Base-by-base conservation (phyloP, 2,329 filamentous ascomycete genomes). In the Phyllosticta ampelicida region DNA sequence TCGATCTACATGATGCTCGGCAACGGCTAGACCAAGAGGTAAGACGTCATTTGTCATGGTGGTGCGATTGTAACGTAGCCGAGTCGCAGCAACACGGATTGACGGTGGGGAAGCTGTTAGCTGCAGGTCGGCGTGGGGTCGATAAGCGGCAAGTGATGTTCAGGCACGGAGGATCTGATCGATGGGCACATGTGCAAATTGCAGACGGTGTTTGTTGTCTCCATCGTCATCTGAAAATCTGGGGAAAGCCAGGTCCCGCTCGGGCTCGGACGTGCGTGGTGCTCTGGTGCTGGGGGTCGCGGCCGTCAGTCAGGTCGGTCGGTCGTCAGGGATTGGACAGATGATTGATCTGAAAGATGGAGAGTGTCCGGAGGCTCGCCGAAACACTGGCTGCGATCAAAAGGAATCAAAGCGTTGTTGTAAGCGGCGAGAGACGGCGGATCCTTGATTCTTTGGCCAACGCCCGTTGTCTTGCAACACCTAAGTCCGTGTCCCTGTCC, bases 121-220 rank as follows among this genome's bases (percentile, higher is more conserved):
- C 30, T 36, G 30, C 30, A 36, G 30, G 13, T 11, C 30, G 30
- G 11, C 30, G 9, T n/a, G 13, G 13, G 36, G 36, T 44, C 13
- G 36, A 44, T 44, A 58, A 58, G 50, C 55, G 53, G 55, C 55
- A 58, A 53, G 53, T 53, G 55, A 58, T 58, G 48, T 58, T 58
- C 55, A 58, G 55, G 55, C 55, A 58, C 55, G 55, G 21, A 44
- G 36, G 36, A 44, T 44, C 36, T 44, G 36, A 44, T 44, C 36
- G 36, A 44, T n/a, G 36, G 6, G 36, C 36, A 44, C 36, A 44
- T 44, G 36, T 44, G 13, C 36, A 44, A 6, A 44, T 16, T 13
- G 30, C 30, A 44, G 30, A 16, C 5, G 30, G 36, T 44, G 36
- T 44, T 44, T 44, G 36, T 44, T 16, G 36, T 44, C 36, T 44